A percentile compares a stretch with the other conserved stretches of the same genome.
phyloP scores from a whole-genome alignment of 805 yeast species.

The Candida montana region DNA sequence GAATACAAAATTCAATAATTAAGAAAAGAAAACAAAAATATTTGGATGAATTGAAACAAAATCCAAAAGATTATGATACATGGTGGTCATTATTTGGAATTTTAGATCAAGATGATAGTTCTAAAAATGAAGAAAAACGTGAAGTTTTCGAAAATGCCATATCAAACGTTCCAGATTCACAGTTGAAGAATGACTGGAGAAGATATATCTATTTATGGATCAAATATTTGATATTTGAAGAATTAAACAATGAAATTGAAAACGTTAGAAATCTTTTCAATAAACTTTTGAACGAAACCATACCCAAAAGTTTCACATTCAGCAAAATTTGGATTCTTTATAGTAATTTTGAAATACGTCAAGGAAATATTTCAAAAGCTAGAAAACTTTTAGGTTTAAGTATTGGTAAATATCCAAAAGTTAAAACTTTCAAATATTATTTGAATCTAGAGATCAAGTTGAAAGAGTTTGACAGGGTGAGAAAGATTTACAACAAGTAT shows the following conservation, averaged over 20 bases:
- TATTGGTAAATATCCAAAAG: slow-evolving; percentile 62
- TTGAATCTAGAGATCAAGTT: slow-evolving; percentile 60
- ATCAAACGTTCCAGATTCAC: slow-evolving; percentile 30
- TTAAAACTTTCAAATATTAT: slow-evolving; percentile 55
- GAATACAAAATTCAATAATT: slow-evolving; percentile 48
- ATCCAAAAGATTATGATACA: slow-evolving; percentile 59
- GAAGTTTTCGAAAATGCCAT: slow-evolving; percentile 43
- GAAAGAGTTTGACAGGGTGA: slow-evolving; percentile 76
- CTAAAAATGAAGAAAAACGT: slow-evolving; percentile 25
- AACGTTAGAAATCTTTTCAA: slow-evolving; percentile 48
- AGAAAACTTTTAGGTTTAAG: slow-evolving; percentile 68
- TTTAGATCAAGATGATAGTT: slow-evolving; percentile 31
- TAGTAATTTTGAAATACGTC: slow-evolving; percentile 71
- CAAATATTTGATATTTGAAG: slow-evolving; percentile 57
- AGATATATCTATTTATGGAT: slow-evolving; percentile 70
- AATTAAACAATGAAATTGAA: slow-evolving; percentile 40
- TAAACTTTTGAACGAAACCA: slow-evolving; percentile 34
- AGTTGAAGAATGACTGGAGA: slow-evolving; percentile 50
- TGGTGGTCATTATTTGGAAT: slow-evolving; percentile 78
- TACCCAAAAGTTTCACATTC: slow-evolving; percentile 65
- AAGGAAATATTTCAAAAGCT: slow-evolving; percentile 43
- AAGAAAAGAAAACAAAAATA: slow-evolving; percentile 52
- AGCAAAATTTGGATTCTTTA: slow-evolving; percentile 68
- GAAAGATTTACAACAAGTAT: slow-evolving; percentile 65
- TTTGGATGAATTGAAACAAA: slow-evolving; percentile 38